Evolutionary conservation across 441 rosid genomes (phyloP).

Genomic region (Aquilaria agallochum): DNA sequence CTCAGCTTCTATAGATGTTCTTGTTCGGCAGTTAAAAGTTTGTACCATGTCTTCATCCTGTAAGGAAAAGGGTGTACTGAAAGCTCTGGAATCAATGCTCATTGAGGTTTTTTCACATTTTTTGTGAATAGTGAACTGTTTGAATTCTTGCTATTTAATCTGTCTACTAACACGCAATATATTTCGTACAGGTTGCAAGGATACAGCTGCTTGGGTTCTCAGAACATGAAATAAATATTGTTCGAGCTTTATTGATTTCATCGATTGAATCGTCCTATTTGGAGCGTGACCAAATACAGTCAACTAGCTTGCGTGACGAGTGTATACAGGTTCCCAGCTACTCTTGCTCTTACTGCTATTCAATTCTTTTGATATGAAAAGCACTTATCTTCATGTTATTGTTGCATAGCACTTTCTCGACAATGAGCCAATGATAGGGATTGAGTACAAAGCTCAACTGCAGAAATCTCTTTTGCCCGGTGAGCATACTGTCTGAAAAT

Average conservation of each 20-base stretch:
- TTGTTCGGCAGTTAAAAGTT: conserved; percentile 78
- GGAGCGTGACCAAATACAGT: conserved; percentile 94
- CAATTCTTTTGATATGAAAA: neutral
- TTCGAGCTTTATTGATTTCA: conserved; percentile 77
- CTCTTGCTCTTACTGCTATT: neutral
- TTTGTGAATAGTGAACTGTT: conserved; percentile 6
- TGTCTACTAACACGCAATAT: neutral
- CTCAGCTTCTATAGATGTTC: conserved; percentile 80
- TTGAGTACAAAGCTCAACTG: conserved; percentile 90
- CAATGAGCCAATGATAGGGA: conserved; percentile 87
- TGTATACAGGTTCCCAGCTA: conserved; percentile 58
- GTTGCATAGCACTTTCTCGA: conserved; percentile 82
- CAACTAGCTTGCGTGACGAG: conserved; percentile 86
- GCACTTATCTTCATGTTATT: conserved; percentile 16
- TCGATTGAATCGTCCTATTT: conserved; percentile 95
- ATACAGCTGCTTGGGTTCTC: conserved; percentile 89
- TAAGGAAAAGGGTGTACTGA: conserved; percentile 80
- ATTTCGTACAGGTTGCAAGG: conserved; percentile 72
- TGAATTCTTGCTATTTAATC: neutral
- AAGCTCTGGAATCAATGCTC: conserved; percentile 87
- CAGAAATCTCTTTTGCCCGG: conserved; percentile 87
- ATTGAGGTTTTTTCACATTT: conserved; percentile 52
- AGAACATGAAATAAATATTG: conserved; percentile 83
- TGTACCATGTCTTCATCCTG: conserved; percentile 80
- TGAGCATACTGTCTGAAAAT: conserved; percentile 40